Percentiles rank a stretch among this genome's conserved stretches.
These are phyloP conservation scores for Tillandsia fasciculata DNA, from an alignment of 176 grass and related monocot species.

Conservation along the genomic window DNA sequence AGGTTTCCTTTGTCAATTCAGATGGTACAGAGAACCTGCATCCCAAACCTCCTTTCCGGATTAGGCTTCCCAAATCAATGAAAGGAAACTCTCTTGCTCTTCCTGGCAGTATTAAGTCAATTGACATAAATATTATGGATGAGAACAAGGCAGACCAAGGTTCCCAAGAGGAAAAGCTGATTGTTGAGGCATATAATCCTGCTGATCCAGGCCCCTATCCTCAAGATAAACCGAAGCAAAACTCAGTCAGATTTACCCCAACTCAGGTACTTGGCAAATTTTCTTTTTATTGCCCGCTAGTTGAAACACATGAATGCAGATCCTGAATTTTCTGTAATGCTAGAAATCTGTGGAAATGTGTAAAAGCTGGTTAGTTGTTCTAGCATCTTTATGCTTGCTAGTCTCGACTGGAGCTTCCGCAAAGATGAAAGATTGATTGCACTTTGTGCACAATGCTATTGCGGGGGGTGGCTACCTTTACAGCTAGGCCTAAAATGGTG, in stretches of 20 bases:
- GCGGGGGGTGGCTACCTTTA: too few species aligned
- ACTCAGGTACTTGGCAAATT: slow-evolving; percentile 61
- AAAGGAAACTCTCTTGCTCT: slow-evolving; percentile 61
- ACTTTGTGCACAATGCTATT: too few species aligned
- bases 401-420: too few species aligned
- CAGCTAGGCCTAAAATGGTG: too few species aligned
- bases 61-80: slow-evolving; percentile 70
- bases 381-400: background rate
- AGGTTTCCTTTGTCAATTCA: slow-evolving; percentile 88
- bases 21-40: slow-evolving; percentile 63
- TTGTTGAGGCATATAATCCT: slow-evolving; percentile 71
- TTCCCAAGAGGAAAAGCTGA: slow-evolving; percentile 58
- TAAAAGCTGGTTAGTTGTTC: background rate
- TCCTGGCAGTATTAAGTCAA: slow-evolving; percentile 49
- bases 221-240: slow-evolving; percentile 97
- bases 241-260: slow-evolving; percentile 89
- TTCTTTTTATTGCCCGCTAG: background rate
- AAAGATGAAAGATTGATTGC: too few species aligned
- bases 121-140: slow-evolving; percentile 15
- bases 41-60: slow-evolving; percentile 65
- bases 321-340: background rate
- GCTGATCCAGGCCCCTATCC: slow-evolving; percentile 94
- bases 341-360: background rate
- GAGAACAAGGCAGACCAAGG: slow-evolving; percentile 25
- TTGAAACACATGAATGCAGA: background rate